Base-by-base conservation (phyloP, 2,329 filamentous ascomycete genomes). In the Trichoderma simmonsii region DNA sequence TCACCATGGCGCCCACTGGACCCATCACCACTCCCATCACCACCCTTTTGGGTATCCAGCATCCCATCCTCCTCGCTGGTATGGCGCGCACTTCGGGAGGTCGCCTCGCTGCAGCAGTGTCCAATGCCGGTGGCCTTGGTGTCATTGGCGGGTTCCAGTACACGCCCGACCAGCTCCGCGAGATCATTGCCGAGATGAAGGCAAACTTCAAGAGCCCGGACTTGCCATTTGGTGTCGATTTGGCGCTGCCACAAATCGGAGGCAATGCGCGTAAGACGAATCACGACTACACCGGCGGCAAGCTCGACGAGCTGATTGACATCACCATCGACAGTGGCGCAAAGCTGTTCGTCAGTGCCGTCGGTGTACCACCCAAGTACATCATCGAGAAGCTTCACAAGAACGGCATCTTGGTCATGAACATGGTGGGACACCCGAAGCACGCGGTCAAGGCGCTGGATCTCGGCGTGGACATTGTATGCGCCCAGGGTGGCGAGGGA, bases 381-480 rank as follows among this genome's bases (percentile, higher is more conserved):
- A 89, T 95, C 5, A 92, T 98, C 71, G 90, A 93, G 76, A 84
- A 90, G 60, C 85, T 98, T 59, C 95, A 98, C 79, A 86, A 87
- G 9, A 91, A 92, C 0, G 93, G 92, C 0, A 92, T 98, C 54
- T 80, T 97, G 72, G 87, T 98, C 43, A 98, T 98, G 94, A 98
- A 98, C 81, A 98, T 98, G 95, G 94, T 98, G 24, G 95, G 95
- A 0, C 93, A 95, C 77, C 95, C 95, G 2, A 94, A 92, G 80
- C 95, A 98, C 81, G 95, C 95, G 1, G 88, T 91, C 80, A 98
- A 98, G 84, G 95, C 95, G 3, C 85, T 98, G 4, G 89, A 94
- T 64, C 88, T 91, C 0, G 95, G 95, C 57, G 94, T 97, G 11
- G 95, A 98, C 82, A 91, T 98, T 75, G 88, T 98, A 6, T 97